Conservation (phyloP, 345 rosid species). For the Citrus unshiu region DNA sequence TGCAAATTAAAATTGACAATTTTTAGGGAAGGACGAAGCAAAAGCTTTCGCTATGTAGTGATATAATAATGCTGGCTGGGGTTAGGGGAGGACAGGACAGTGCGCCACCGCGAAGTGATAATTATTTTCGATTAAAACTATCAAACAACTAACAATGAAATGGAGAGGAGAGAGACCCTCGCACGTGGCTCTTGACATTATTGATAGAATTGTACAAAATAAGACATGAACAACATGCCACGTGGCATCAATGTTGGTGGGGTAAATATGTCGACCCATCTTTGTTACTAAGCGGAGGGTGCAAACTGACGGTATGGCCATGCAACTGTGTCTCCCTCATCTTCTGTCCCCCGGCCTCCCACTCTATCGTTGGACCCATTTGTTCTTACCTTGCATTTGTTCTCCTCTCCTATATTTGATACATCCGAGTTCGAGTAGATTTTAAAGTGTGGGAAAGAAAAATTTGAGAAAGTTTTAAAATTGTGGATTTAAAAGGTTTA, state of each 20-base stretch:
- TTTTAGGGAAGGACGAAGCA: too few relatives aligned
- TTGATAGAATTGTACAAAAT: neutral
- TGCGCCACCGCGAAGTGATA: too few relatives aligned
- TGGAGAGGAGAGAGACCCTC: neutral
- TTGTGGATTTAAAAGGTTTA: too few relatives aligned
- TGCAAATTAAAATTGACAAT: neutral
- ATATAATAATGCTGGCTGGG: too few relatives aligned
- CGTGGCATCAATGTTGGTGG: conserved; percentile 20
- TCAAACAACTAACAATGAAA: neutral
- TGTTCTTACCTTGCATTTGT: neutral
- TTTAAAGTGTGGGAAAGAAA: too few relatives aligned
- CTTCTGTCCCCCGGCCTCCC: conserved; percentile 13
- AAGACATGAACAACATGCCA: conserved; percentile 23
- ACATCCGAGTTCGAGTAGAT: neutral
- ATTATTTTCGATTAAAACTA: too few relatives aligned
- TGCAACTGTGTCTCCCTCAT: conserved; percentile 29
- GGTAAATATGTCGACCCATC: neutral
- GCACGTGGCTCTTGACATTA: conserved; percentile 1
- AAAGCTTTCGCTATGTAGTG: too few relatives aligned
- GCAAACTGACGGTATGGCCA: conserved; percentile 29
- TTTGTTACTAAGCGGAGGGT: conserved; percentile 17
- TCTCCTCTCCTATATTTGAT: neutral
- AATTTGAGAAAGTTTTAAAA: too few relatives aligned
- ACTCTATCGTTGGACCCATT: conserved; percentile 19
- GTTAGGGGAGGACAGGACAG: too few relatives aligned